Conservation (phyloP, 2,329 filamentous ascomycete species). For the Trematosphaeria pertusa region DNA sequence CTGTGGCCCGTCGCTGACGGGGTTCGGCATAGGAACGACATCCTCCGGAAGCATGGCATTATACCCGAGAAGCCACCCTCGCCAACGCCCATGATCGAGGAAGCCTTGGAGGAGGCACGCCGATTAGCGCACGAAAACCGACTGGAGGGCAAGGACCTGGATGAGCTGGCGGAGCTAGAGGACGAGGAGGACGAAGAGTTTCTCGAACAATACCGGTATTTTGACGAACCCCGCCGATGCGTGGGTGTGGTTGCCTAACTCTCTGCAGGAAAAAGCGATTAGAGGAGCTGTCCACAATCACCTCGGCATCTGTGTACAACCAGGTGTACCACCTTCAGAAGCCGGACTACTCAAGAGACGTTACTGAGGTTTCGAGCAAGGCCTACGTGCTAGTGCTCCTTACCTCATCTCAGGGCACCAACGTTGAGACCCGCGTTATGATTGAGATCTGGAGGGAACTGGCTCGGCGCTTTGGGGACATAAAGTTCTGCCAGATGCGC, state of each 20-base stretch:
- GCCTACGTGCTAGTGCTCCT: conserved; percentile 77
- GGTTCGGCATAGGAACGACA: conserved; percentile 79
- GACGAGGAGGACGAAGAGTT: conserved; percentile 96
- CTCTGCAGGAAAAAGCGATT: conserved; percentile 75
- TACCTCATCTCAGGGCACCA: conserved; percentile 77
- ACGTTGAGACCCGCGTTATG: conserved; percentile 83
- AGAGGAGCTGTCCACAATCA: conserved; percentile 77
- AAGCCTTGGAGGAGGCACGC: conserved; percentile 85
- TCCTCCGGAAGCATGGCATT: conserved; percentile 92
- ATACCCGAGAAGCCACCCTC: conserved; percentile 98
- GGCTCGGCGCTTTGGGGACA: conserved; percentile 84
- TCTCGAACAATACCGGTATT: conserved; percentile 78
- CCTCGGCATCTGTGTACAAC: conserved; percentile 81
- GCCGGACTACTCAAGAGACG: conserved; percentile 87
- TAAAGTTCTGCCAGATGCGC: conserved; percentile 97
- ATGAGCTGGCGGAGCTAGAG: conserved; percentile 91
- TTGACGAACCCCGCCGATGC: not conserved
- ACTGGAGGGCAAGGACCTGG: conserved; percentile 90
- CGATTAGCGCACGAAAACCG: conserved; percentile 88
- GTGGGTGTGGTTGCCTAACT: conserved; percentile 1
- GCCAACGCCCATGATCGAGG: conserved; percentile 93
- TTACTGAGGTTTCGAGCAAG: conserved; percentile 85
- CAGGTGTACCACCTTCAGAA: conserved; percentile 94
- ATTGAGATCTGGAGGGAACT: conserved; percentile 86
- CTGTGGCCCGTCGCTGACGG: conserved; percentile 3